Evolutionary conservation across 768 basidiomycete species (phyloP), one percentile per base, ranked within the genome.

Genomic region (Inosperma sp.): DNA sequence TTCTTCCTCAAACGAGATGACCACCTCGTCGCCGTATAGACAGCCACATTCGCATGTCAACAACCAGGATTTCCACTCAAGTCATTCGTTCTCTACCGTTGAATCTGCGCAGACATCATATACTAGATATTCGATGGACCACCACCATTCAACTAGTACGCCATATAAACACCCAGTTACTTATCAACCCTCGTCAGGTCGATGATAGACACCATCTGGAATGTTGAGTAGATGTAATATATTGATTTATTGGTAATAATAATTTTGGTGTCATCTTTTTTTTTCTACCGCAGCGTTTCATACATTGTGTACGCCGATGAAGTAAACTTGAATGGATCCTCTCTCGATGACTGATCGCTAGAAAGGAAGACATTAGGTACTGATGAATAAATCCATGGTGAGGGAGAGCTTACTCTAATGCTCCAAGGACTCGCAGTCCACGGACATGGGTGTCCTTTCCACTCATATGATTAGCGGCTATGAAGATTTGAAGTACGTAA

Each of bases 381-480:
- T 27, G 54, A 27, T 57, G 47, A 22, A 31, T 35, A 31, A 39
- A 21, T 14, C n/a, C 43, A 43, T n/a, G 31, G 23, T 19, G 43
- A 41, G 62, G 39, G 47, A n/a, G 34, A 19, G 26, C 66, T 47
- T 63, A 94, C 94, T 86, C 87, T 6, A 82, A 67, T 3, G 92
- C 88, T 0, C 93, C 95, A 48, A 92, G 80, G n/a, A 97, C 78
- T 29, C 77, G 82, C 33, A 98, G 68, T 3, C 95, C 94, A 10
- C 96, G 82, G 14, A 99, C 89, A 70, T 99, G 96, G 7, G 96
- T 98, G 68, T 99, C 96, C 65, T 98, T 98, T 5, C 96, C 96
- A 59, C 94, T 97, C 85, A 96, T 87, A 63, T 98, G 93, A 63
- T 98, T 99, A 17, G 87, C 83, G 12, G 93, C 75, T 42, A 99